A percentile compares a stretch with the other conserved stretches of the same genome.
phyloP scores from a whole-genome alignment of 768 basidiomycete species.

The Kwoniella europaea region DNA sequence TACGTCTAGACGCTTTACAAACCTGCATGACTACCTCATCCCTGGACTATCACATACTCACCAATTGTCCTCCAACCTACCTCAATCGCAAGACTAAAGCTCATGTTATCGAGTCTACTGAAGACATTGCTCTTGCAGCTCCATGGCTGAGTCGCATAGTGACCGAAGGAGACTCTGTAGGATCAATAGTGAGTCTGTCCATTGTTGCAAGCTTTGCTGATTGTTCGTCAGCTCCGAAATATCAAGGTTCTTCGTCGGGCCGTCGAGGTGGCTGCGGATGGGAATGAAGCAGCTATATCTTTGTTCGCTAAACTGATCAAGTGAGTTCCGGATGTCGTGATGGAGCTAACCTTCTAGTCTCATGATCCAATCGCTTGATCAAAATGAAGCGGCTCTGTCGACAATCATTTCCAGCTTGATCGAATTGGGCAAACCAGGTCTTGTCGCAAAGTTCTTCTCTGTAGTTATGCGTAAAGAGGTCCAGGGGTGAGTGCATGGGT shows the following conservation, averaged over 20 bases:
- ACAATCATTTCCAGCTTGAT: neutral
- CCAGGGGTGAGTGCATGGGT: neutral
- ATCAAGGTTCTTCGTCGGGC: neutral
- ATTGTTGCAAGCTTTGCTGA: neutral
- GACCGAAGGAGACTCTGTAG: neutral
- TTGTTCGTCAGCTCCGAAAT: neutral
- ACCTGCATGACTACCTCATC: neutral
- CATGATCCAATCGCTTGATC: neutral
- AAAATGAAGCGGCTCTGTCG: neutral
- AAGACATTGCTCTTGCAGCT: neutral
- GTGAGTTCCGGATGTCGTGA: neutral
- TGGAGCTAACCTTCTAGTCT: neutral
- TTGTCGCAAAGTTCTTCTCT: neutral
- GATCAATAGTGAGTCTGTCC: slow-evolving; percentile 3
- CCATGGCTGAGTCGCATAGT: slow-evolving; percentile 2
- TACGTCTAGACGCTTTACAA: slow-evolving; percentile 8
- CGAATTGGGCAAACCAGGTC: no score
- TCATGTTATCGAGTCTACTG: neutral
- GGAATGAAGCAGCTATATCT: neutral
- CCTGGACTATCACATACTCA: neutral
- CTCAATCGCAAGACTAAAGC: slow-evolving; percentile 6
- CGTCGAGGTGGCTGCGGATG: neutral
- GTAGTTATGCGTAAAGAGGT: neutral
- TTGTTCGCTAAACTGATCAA: neutral
- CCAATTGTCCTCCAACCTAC: slow-evolving; percentile 6